Percentiles rank a stretch among this genome's conserved stretches.
Conservation (phyloP, 306 rosid species). For the Mimosa bimucronata region DNA sequence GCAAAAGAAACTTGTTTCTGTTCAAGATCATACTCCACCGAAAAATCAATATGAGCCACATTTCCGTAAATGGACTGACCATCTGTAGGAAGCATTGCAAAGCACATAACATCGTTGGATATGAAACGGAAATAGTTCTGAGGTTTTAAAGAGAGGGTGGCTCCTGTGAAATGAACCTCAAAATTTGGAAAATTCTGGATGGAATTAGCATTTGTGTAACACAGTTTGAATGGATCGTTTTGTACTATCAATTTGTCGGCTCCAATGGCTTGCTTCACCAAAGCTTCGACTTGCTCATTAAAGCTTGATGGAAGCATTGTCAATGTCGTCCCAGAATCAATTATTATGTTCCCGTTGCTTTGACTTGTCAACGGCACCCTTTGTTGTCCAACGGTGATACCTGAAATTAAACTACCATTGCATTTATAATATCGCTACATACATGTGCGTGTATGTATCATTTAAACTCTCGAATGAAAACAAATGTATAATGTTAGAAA, state of each 20-base stretch:
- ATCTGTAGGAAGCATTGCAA: not conserved
- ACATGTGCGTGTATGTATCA: too few species aligned
- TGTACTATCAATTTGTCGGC: not conserved
- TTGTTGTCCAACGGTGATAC: too few species aligned
- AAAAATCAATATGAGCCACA: not conserved
- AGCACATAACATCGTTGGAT: not conserved
- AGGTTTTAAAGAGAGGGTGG: not conserved
- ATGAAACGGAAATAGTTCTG: not conserved
- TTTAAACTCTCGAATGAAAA: too few species aligned
- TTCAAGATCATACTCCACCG: not conserved
- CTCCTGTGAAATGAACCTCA: not conserved
- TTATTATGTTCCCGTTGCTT: not conserved
- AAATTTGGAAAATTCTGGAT: not conserved
- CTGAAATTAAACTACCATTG: too few species aligned
- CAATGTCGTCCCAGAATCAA: slow-evolving; percentile 3
- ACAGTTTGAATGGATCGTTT: not conserved
- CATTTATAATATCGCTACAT: too few species aligned
- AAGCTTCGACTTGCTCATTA: not conserved
- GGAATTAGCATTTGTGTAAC: not conserved
- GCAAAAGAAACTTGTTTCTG: not conserved
- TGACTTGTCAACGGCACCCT: not conserved
- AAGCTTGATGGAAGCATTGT: not conserved
- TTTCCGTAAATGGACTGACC: not conserved
- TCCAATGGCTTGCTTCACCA: not conserved
- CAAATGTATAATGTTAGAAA: too few species aligned